phyloP scores from a whole-genome alignment of 192 early-diverging fungal genomes.

The Umbelopsis isabellina region DNA sequence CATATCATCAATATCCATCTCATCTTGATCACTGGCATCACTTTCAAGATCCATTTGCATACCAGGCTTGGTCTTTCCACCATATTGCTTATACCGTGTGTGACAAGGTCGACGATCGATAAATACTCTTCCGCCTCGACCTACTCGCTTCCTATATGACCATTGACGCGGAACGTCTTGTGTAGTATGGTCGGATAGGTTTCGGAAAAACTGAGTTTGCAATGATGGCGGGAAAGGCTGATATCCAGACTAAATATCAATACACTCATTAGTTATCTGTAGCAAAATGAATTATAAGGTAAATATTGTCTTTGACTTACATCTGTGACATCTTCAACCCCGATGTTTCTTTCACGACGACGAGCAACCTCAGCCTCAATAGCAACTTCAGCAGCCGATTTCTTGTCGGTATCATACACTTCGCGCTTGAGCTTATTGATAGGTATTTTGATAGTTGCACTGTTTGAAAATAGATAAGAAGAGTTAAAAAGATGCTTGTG shows the following conservation, averaged over 20 bases:
- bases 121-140: constrained; percentile 77
- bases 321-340: constrained; percentile 73
- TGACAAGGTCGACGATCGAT: constrained; percentile 64
- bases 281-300: neutral
- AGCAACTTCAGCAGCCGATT: constrained; percentile 46
- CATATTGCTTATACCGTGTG: constrained; percentile 1
- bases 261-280: neutral
- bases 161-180: constrained; percentile 27
- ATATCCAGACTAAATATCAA: constrained; percentile 46
- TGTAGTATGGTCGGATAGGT: constrained; percentile 15
- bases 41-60: constrained; percentile 42
- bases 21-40: constrained; percentile 47
- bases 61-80: constrained; percentile 29
- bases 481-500: neutral
- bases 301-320: constrained; percentile 43
- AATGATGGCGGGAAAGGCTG: constrained; percentile 47
- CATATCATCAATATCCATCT: constrained; percentile 47
- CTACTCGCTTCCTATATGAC: constrained; percentile 63
- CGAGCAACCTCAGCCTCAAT: constrained; percentile 61
- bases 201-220: constrained; percentile 42
- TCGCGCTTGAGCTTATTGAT: constrained; percentile 56
- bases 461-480: constrained; percentile 21
- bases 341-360: constrained; percentile 60
- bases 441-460: constrained; percentile 66
- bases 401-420: constrained; percentile 38